Evolutionary conservation across 495 filamentous ascomycete species (phyloP), one percentile per base, ranked within the genome.

Genomic region (Penicillium lividum): DNA sequence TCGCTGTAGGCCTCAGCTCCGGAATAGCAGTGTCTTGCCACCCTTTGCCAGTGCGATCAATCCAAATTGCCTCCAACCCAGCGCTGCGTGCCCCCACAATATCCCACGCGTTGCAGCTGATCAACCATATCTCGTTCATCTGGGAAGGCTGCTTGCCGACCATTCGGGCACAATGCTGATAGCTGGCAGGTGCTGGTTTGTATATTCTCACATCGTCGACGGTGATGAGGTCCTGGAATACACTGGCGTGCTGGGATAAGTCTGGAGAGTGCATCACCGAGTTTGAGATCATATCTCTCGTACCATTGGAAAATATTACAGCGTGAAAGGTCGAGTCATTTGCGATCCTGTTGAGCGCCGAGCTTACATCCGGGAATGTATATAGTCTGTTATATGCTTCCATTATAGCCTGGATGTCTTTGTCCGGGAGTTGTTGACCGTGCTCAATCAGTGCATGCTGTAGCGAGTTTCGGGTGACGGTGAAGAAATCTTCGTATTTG

Each of bases 71-170:
- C 59, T 80, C 77, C 74, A 93, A 68, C 0, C 77, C 80, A 18
- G 68, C 63, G 18, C 55, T 68, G 43, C 71, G 68, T 15, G 77
- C 75, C 7, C 80, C 78, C 2, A 75, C 80, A n/a, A 91, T 74
- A 66, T 95, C 91, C 68, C 95, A 95, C 7, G 91, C 86, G 68
- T 94, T 96, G 7, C 83, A 80, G 61, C 83, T 90, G 18, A 94
- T 79, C 7, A 94, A 71, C 87, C 87, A 93, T 4, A 93, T 79
- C 27, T 86, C 77, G 0, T 62, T 66, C 70, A 76, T 74, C 16
- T 77, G 60, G 22, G 71, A 64, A n/a, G 73, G 57, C 50, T 65
- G 53, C 61, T 78, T 80, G 8, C 82, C 84, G 10, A 82, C 73
- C 45, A 80, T 78, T 54, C 73, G 58, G 1, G 80, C 78, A 5